Conservation (phyloP, 2,329 filamentous ascomycete genomes). For the Seiridium cupressi region DNA sequence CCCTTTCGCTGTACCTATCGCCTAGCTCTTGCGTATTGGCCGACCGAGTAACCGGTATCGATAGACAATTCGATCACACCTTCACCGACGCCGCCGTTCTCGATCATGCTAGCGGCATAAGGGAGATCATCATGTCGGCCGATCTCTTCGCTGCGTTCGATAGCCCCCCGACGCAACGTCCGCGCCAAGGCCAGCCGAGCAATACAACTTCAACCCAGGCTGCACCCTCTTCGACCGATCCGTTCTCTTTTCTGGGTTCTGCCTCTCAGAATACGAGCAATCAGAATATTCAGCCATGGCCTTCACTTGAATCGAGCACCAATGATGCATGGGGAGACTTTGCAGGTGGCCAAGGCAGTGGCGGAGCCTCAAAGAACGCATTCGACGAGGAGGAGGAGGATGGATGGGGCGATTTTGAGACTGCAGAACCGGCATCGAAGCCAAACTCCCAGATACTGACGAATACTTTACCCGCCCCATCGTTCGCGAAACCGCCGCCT, state of each 20-base stretch:
- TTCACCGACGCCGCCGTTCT: background rate
- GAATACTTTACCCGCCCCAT: background rate
- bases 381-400: slow-evolving; percentile 52
- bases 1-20: no score
- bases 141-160: slow-evolving; percentile 66
- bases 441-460: slow-evolving; percentile 20
- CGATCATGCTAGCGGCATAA: background rate
- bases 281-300: slow-evolving; percentile 28
- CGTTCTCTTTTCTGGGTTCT: slow-evolving; percentile 6
- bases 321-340: slow-evolving; percentile 4
- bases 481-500: background rate
- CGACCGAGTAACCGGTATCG: no score
- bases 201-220: slow-evolving; percentile 19
- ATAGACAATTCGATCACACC: background rate
- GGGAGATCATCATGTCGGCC: slow-evolving; percentile 52
- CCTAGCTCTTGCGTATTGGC: no score
- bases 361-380: slow-evolving; percentile 10
- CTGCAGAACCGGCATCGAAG: slow-evolving; percentile 37
- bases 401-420: slow-evolving; percentile 68
- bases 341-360: background rate
- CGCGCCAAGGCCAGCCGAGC: background rate
- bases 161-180: slow-evolving; percentile 31
- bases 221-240: slow-evolving; percentile 6
- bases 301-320: slow-evolving; percentile 19
- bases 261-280: slow-evolving; percentile 5